Percentiles rank a stretch among this genome's conserved stretches.
Conservation (phyloP, 352 stramenopile species). For the Phytophthora fragariaefolia region DNA sequence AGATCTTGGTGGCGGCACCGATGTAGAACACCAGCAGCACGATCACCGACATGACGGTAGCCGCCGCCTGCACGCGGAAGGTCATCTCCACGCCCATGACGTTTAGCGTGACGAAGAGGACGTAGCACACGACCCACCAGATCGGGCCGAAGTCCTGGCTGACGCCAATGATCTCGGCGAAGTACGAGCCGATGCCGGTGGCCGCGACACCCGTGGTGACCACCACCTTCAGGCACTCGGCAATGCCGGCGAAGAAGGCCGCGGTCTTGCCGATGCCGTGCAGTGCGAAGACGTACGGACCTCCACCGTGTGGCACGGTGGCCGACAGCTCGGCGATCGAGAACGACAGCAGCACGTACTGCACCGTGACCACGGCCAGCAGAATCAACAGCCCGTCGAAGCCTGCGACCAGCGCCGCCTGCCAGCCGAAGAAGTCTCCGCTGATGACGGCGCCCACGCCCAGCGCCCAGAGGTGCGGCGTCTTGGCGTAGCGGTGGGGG, state of each 20-base stretch:
- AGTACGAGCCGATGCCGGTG: slow-evolving; percentile 66
- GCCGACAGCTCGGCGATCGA: slow-evolving; percentile 69
- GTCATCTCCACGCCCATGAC: slow-evolving; percentile 63
- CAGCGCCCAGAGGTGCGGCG: slow-evolving; percentile 62
- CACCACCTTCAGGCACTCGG: slow-evolving; percentile 65
- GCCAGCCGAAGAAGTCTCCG: slow-evolving; percentile 72
- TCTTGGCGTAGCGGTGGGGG: slow-evolving; percentile 57
- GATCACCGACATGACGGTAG: slow-evolving; percentile 59
- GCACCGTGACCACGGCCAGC: slow-evolving; percentile 57
- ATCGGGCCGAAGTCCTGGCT: slow-evolving; percentile 43
- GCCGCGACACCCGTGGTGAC: slow-evolving; percentile 58
- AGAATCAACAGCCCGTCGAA: slow-evolving; percentile 67
- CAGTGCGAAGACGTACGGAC: slow-evolving; percentile 66
- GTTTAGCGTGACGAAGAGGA: slow-evolving; percentile 65
- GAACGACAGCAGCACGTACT: slow-evolving; percentile 70
- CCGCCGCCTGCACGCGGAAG: slow-evolving; percentile 64
- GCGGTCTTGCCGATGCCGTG: slow-evolving; percentile 56
- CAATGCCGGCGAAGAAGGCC: slow-evolving; percentile 65
- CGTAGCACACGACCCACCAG: slow-evolving; percentile 65
- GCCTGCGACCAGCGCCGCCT: slow-evolving; percentile 54
- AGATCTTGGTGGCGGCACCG: slow-evolving; percentile 52
- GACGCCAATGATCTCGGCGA: slow-evolving; percentile 56
- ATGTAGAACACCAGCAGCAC: slow-evolving; percentile 66
- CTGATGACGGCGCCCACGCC: slow-evolving; percentile 68
- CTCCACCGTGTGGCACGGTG: slow-evolving; percentile 54